Evolutionary conservation across 768 basidiomycete species (phyloP).

Genomic region (Cyclocybe cylindracea): DNA sequence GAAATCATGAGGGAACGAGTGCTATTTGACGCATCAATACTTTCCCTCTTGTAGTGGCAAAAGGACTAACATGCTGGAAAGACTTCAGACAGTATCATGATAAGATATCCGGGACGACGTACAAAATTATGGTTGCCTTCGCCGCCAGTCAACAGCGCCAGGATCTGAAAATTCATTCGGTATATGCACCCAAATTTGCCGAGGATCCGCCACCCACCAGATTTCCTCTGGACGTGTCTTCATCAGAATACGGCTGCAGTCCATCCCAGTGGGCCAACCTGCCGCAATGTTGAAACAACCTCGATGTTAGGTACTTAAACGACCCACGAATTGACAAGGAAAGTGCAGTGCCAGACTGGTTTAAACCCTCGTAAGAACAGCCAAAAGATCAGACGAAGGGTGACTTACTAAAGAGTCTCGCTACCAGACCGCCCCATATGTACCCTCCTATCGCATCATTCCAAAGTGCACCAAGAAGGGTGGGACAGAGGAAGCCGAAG

Average conservation of each 20-base stretch:
- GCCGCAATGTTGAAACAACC: background rate
- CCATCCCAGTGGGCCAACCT: slow-evolving; percentile 84
- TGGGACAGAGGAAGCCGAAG: slow-evolving; percentile 60
- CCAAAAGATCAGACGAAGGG: background rate
- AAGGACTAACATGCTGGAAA: slow-evolving; percentile 42
- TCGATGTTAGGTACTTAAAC: background rate
- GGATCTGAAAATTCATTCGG: slow-evolving; percentile 38
- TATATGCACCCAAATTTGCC: background rate
- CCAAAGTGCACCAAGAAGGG: slow-evolving; percentile 56
- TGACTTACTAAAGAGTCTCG: slow-evolving; percentile 56
- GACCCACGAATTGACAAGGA: slow-evolving; percentile 68
- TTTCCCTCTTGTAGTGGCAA: background rate
- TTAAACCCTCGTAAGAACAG: background rate
- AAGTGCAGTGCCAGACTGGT: slow-evolving; percentile 72
- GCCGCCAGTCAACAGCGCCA: slow-evolving; percentile 70
- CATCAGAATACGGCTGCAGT: slow-evolving; percentile 77
- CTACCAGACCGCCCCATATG: slow-evolving; percentile 71
- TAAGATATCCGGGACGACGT: slow-evolving; percentile 21
- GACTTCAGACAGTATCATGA: background rate
- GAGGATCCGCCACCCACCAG: slow-evolving; percentile 43
- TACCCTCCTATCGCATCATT: slow-evolving; percentile 66
- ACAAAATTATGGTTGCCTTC: slow-evolving; percentile 83
- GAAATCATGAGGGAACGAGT: slow-evolving; percentile 79
- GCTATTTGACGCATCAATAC: slow-evolving; percentile 34
- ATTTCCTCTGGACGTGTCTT: slow-evolving; percentile 76